A percentile compares a stretch with the other conserved stretches of the same genome.
These are phyloP conservation scores for Calonectria leucothoes DNA, from an alignment of 2,329 filamentous ascomycete species.

Conservation along the genomic window DNA sequence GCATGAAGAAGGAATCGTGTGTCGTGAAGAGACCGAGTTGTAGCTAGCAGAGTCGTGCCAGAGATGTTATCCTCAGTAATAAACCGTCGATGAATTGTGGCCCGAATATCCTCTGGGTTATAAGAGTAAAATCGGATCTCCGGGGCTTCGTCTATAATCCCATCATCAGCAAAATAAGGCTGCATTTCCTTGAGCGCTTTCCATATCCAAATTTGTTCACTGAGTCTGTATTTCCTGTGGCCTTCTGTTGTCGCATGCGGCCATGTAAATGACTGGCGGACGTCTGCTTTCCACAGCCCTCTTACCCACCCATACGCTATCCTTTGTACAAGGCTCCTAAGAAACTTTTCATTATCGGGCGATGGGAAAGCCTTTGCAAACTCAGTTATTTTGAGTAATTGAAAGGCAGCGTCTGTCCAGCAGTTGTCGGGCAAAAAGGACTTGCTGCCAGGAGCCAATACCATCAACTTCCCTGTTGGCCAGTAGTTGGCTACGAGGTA, in stretches of 20 bases:
- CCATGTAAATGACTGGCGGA: neutral
- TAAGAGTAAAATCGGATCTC: neutral
- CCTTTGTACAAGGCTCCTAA: neutral
- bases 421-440: neutral
- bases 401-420: neutral
- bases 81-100: neutral
- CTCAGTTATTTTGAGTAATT: neutral
- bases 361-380: neutral
- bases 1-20: neutral
- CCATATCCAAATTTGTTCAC: neutral
- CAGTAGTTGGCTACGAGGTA: neutral
- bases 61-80: neutral
- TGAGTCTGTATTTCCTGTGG: neutral
- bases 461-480: neutral
- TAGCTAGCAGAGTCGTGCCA: neutral
- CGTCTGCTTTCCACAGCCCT: rapidly evolving
- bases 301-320: neutral
- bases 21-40: neutral
- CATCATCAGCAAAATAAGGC: neutral
- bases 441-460: neutral
- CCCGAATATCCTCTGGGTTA: neutral
- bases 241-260: neutral
- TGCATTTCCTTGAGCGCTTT: neutral
- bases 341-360: neutral
- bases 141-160: neutral